Evolutionary conservation across 1,284 basidiomycete species (phyloP).

Genomic region (Irpex sp.): DNA sequence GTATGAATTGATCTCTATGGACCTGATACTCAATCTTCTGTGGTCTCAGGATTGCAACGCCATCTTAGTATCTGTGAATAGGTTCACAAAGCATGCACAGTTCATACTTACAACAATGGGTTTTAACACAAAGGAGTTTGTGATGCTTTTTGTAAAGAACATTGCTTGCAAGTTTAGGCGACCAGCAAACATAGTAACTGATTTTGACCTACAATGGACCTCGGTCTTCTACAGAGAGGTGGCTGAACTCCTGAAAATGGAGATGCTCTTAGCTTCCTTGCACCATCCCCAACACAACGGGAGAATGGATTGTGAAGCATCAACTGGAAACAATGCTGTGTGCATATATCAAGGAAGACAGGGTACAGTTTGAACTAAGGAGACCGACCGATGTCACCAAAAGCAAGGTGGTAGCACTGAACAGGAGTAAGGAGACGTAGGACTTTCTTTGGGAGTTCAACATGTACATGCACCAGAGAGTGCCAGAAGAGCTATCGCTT

Average conservation of each 20-base stretch:
- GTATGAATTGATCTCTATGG: too few species aligned
- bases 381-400: neutral
- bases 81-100: constrained; percentile 28
- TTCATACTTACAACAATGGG: constrained; percentile 28
- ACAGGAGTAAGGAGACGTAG: neutral
- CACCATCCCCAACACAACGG: constrained; percentile 21
- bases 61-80: neutral
- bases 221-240: constrained; percentile 24
- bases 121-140: constrained; percentile 13
- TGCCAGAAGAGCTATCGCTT: constrained; percentile 15
- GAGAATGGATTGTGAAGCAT: constrained; percentile 15
- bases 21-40: neutral
- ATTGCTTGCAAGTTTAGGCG: constrained; percentile 18
- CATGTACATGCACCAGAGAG: constrained; percentile 10
- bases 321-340: constrained; percentile 11
- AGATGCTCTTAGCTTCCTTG: constrained; percentile 24
- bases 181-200: constrained; percentile 24
- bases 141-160: constrained; percentile 18
- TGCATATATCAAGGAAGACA: neutral
- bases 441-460: neutral
- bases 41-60: neutral
- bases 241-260: constrained; percentile 10
- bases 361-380: neutral
- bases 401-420: neutral
- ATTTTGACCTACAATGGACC: constrained; percentile 25